Conservation (phyloP, 345 rosid species). For the Euphorbia lathyris region DNA sequence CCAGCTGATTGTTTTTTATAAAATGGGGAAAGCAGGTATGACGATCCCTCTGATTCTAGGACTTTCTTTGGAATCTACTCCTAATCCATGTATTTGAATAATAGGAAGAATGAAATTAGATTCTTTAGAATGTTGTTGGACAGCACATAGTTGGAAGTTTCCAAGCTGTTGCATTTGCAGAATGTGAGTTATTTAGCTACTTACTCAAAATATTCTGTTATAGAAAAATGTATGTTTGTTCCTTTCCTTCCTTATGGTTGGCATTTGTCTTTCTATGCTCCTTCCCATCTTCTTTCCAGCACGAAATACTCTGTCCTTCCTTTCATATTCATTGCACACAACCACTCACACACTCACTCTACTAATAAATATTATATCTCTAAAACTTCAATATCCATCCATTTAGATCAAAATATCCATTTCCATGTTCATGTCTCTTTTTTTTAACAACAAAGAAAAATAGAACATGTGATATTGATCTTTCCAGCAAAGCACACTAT, state of each 20-base stretch:
- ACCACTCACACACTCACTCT: neutral
- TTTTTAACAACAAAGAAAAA: neutral
- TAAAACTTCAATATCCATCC: no score
- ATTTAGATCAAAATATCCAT: neutral
- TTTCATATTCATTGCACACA: conserved; percentile 6
- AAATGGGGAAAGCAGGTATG: no score
- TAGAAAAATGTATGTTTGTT: conserved; percentile 20
- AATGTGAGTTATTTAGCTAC: neutral
- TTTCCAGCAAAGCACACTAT: conserved; percentile 6
- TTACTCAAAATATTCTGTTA: conserved; percentile 15
- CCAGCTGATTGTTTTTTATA: no score
- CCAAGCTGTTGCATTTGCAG: conserved; percentile 43
- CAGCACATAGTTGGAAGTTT: conserved; percentile 31
- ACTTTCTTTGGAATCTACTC: neutral
- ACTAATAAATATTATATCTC: neutral
- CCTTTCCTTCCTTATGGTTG: conserved; percentile 29
- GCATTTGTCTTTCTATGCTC: conserved; percentile 41
- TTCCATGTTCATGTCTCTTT: neutral
- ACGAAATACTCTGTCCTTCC: conserved; percentile 25
- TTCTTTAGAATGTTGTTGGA: conserved; percentile 19
- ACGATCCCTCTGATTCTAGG: no score
- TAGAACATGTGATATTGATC: neutral
- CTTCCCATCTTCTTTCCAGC: conserved; percentile 46
- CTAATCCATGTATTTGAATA: neutral
- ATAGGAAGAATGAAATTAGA: neutral